A percentile compares a stretch with the other conserved stretches of the same genome.
Conservation (phyloP, 2,329 filamentous ascomycete genomes). For the Triangularia setosa region DNA sequence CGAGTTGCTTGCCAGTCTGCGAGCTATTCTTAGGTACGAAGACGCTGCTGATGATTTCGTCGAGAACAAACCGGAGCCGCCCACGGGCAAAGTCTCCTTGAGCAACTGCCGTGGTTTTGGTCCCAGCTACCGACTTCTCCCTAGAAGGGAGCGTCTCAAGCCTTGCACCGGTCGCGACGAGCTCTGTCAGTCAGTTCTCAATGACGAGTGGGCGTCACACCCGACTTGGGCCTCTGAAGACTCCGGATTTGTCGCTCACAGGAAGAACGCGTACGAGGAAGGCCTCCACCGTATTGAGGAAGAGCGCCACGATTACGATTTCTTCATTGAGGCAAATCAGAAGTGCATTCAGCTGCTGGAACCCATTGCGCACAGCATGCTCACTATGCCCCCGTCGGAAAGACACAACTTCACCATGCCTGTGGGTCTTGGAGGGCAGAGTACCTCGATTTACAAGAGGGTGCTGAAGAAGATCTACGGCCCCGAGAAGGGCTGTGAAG, state of each 20-base stretch:
- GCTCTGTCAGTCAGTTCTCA: conserved; percentile 87
- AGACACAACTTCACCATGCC: conserved; percentile 74
- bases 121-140: conserved; percentile 89
- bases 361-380: conserved; percentile 86
- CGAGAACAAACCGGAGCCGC: conserved; percentile 71
- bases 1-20: conserved; percentile 88
- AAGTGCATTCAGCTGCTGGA: conserved; percentile 96
- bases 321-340: conserved; percentile 91
- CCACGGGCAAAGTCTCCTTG: conserved; percentile 79
- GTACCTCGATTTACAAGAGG: conserved; percentile 93
- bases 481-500: conserved; percentile 73
- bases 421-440: conserved; percentile 81
- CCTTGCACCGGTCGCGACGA: conserved; percentile 92
- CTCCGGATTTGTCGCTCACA: conserved; percentile 93
- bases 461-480: conserved; percentile 98
- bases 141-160: conserved; percentile 85
- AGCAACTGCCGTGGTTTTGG: conserved; percentile 95
- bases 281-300: conserved; percentile 94
- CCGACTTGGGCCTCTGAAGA: conserved; percentile 99
- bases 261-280: conserved; percentile 95
- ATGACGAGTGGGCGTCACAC: conserved; percentile 98
- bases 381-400: conserved; percentile 71
- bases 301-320: conserved; percentile 97
- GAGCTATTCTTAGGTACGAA: conserved; percentile 74
- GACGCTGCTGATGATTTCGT: conserved; percentile 68